phyloP scores from a whole-genome alignment of 2,329 filamentous ascomycete species.

The Tothia fuscella region DNA sequence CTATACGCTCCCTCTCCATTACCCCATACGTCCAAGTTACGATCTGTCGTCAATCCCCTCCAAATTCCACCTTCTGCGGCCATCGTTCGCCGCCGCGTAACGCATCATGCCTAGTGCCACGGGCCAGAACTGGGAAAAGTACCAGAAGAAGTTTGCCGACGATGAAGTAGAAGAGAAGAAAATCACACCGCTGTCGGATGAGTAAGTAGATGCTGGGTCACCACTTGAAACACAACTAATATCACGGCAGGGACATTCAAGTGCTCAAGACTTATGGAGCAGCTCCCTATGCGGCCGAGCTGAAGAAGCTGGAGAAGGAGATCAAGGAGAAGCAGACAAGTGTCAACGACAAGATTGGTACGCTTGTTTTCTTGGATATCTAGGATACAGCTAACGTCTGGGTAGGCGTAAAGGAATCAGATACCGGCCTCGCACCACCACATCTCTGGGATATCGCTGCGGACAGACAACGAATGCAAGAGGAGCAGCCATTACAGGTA shows the following conservation, averaged over 20 bases:
- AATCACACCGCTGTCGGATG: slow-evolving; percentile 91
- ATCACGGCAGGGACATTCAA: slow-evolving; percentile 71
- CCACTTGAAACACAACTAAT: slow-evolving; percentile 20
- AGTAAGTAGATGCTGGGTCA: slow-evolving; percentile 48
- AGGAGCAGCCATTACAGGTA: slow-evolving; percentile 95
- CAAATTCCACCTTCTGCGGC: background rate
- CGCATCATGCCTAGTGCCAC: slow-evolving; percentile 77
- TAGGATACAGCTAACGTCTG: background rate
- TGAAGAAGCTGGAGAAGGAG: slow-evolving; percentile 97
- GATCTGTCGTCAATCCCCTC: no score
- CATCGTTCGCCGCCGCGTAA: slow-evolving; percentile 1
- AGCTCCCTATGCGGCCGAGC: slow-evolving; percentile 80
- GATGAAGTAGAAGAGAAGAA: slow-evolving; percentile 99
- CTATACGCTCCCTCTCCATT: no score
- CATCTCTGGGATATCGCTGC: slow-evolving; percentile 98
- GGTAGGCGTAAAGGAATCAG: slow-evolving; percentile 53
- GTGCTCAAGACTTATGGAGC: slow-evolving; percentile 98
- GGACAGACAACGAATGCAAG: slow-evolving; percentile 94
- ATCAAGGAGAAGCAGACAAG: slow-evolving; percentile 99
- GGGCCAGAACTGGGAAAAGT: slow-evolving; percentile 95
- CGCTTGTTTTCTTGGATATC: slow-evolving; percentile 17
- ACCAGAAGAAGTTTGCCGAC: slow-evolving; percentile 91
- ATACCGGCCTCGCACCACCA: slow-evolving; percentile 93
- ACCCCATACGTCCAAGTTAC: no score
- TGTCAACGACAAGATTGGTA: slow-evolving; percentile 94